Conservation (phyloP, 495 filamentous ascomycete genomes). For the Chaetomium cochliodes region DNA sequence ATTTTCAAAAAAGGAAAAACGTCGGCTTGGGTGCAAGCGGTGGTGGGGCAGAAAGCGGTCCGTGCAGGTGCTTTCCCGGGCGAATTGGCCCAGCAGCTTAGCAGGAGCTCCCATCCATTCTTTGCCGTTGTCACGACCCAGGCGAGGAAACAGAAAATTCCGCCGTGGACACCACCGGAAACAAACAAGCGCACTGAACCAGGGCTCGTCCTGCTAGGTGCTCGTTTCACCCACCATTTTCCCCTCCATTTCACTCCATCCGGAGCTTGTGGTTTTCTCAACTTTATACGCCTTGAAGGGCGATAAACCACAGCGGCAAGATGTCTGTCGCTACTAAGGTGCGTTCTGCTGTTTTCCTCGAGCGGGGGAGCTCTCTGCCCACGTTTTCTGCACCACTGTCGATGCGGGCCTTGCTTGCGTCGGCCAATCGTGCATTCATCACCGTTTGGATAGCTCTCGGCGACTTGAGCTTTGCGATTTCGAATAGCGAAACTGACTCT, state of each 20-base stretch:
- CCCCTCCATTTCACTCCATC: conserved; percentile 13
- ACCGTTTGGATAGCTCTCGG: not conserved
- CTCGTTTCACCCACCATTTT: conserved; percentile 18
- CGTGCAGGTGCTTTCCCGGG: conserved; percentile 22
- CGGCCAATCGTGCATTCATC: conserved; percentile 17
- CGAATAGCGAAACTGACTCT: conserved; percentile 34
- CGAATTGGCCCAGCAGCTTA: conserved; percentile 17
- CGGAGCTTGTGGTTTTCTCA: conserved; percentile 25
- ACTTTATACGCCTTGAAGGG: conserved; percentile 32
- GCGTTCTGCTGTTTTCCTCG: conserved; percentile 26
- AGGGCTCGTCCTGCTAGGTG: conserved; percentile 24
- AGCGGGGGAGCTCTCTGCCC: not conserved
- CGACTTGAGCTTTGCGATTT: not conserved
- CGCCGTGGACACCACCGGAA: conserved; percentile 22
- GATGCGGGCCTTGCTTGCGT: conserved; percentile 8
- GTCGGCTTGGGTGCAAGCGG: not conserved
- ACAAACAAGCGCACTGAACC: conserved; percentile 25
- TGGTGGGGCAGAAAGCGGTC: conserved; percentile 26
- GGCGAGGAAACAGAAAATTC: conserved; percentile 15
- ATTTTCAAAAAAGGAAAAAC: conserved; percentile 25
- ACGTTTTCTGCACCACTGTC: not conserved
- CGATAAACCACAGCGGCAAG: conserved; percentile 46
- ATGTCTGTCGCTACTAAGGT: conserved; percentile 68
- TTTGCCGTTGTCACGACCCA: conserved; percentile 27
- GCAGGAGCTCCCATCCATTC: conserved; percentile 21